Conservation (phyloP, 768 basidiomycete genomes). For the Rhodotorula graminis region DNA sequence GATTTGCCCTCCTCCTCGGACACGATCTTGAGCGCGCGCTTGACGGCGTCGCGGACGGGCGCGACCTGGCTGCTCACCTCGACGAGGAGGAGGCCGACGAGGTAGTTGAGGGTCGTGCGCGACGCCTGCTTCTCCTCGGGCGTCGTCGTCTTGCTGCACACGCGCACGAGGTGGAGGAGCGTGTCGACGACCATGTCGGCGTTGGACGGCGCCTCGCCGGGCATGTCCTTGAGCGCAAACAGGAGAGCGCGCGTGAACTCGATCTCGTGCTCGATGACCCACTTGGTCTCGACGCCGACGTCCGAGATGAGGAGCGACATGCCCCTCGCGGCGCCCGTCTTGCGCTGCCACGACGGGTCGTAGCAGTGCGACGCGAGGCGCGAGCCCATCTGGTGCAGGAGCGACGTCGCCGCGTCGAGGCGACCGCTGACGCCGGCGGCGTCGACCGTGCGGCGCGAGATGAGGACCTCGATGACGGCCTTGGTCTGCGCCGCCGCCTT, state of each 20-base stretch:
- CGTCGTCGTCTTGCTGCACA: slow-evolving; percentile 56
- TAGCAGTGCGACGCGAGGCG: slow-evolving; percentile 81
- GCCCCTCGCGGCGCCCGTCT: slow-evolving; percentile 82
- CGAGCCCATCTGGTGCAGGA: slow-evolving; percentile 74
- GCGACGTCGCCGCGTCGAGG: slow-evolving; percentile 48
- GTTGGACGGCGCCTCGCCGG: slow-evolving; percentile 77
- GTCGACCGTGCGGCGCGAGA: slow-evolving; percentile 53
- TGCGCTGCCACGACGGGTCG: slow-evolving; percentile 82
- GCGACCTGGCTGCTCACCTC: slow-evolving; percentile 83
- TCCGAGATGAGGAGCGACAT: slow-evolving; percentile 73
- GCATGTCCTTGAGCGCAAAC: slow-evolving; percentile 89
- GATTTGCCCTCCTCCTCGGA: slow-evolving; percentile 67
- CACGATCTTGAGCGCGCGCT: slow-evolving; percentile 71
- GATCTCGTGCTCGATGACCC: slow-evolving; percentile 79
- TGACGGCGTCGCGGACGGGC: slow-evolving; percentile 75
- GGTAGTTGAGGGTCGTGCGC: slow-evolving; percentile 51
- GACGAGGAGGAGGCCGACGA: slow-evolving; percentile 70
- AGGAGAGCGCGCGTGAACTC: slow-evolving; percentile 85
- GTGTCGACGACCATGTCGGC: slow-evolving; percentile 72
- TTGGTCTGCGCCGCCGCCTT: slow-evolving; percentile 37
- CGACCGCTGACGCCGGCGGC: background rate
- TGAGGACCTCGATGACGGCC: slow-evolving; percentile 58
- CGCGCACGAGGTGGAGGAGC: slow-evolving; percentile 52
- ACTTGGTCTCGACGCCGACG: slow-evolving; percentile 65
- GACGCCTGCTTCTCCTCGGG: slow-evolving; percentile 48